phyloP scores from a whole-genome alignment of 805 yeast genomes.

The Ogataea pilisensis region DNA sequence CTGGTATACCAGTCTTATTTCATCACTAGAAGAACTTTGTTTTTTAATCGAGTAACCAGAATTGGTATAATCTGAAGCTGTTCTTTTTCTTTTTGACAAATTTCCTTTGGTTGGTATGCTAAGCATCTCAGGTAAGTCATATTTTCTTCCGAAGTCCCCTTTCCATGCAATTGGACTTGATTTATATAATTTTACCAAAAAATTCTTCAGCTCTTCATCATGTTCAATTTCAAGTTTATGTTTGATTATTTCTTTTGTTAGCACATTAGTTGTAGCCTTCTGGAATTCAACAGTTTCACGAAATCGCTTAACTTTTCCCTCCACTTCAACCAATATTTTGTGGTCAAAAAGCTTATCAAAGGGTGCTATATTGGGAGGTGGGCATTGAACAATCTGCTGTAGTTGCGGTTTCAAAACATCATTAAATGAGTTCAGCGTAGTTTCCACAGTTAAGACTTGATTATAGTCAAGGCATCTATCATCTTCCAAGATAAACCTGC shows the following conservation, averaged over 20 bases:
- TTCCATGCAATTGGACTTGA: slow-evolving; percentile 13
- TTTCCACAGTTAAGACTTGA: slow-evolving; percentile 15
- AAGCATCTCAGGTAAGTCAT: background rate
- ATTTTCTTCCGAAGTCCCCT: slow-evolving; percentile 7
- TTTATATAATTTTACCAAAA: slow-evolving; percentile 15
- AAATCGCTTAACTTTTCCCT: slow-evolving; percentile 15
- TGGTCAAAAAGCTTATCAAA: slow-evolving; percentile 12
- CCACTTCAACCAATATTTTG: slow-evolving; percentile 18
- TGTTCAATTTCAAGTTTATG: slow-evolving; percentile 4
- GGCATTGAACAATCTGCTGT: slow-evolving; percentile 3
- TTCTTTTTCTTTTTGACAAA: background rate
- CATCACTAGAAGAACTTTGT: background rate
- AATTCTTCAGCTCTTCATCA: slow-evolving; percentile 12
- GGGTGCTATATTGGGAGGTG: slow-evolving; percentile 12
- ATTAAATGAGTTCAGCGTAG: slow-evolving; percentile 5
- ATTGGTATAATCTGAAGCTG: background rate
- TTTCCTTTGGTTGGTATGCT: background rate
- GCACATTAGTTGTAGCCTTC: slow-evolving; percentile 5
- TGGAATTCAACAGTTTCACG: slow-evolving; percentile 19
- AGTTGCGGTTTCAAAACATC: slow-evolving; percentile 1
- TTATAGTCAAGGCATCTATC: slow-evolving; percentile 1
- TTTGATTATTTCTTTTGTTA: slow-evolving; percentile 10
- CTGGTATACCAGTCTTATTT: background rate
- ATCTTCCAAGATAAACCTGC: slow-evolving; percentile 8
- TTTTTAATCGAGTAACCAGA: background rate